Base-by-base conservation (phyloP, 1,284 basidiomycete species). In the Pyrrhoderma lamaoense region DNA sequence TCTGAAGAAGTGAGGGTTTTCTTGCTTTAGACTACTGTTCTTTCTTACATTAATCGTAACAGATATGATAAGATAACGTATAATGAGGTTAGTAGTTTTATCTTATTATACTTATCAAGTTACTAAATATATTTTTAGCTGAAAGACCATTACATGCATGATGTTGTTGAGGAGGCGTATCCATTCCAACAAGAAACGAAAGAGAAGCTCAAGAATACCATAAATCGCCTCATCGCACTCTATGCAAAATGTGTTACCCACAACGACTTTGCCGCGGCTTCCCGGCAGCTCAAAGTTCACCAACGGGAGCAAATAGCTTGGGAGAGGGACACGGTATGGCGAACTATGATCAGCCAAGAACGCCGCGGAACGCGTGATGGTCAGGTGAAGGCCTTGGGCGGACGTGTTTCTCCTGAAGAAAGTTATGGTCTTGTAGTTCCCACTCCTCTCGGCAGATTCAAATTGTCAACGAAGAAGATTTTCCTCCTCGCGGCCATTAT, bases 61-160 rank as follows among this genome's bases (percentile, higher is more conserved):
- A 90, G 89, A 64, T 97, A 96, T 64, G 95, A 98, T 76, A 98
- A 98, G 68, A 90, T 96, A 58, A 92, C 86, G 1, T 83, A 86
- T 58, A 89, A 79, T 56, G 79, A 87, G 63, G 83, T 80, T 53
- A 38, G 39, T 49, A 23, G 49, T 47, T 42, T 51, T 22, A n/a
- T n/a, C n/a, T 31, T 23, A 18, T 5, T 43, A 2, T 11, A 22
- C 23, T 45, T 16, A 16, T 42, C 36, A 36, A 27, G 16, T n/a
- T 50, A 40, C 16, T 35, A 49, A 47, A 31, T 14, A 21, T 35
- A 19, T 3, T 8, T 44, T 16, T 59, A 87, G 75, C 79, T 97
- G 57, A 89, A 95, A 72, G 82, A 89, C 56, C 68, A 75, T 9
- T 98, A 95, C 67, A 74, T 98, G 60, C 78, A 83, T 54, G 74